Conservation (phyloP, 2,329 filamentous ascomycete genomes). For the Paraphaeosphaeria sporulosa region DNA sequence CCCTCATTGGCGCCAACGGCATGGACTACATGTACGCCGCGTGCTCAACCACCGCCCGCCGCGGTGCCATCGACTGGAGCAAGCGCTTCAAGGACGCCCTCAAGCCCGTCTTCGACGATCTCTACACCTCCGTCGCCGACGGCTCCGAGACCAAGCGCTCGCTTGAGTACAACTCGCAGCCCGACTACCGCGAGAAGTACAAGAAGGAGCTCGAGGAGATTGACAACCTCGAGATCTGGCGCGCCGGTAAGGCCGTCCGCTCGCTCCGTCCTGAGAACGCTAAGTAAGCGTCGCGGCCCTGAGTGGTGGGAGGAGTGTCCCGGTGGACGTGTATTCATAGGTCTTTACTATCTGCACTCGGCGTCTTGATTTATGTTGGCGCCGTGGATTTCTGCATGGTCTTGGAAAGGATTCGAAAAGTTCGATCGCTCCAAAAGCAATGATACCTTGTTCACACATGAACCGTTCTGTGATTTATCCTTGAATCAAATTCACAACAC, state of each 20-base stretch:
- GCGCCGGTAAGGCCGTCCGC: constrained; percentile 95
- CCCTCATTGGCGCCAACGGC: constrained; percentile 93
- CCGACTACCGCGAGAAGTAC: constrained; percentile 96
- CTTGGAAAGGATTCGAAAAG: constrained; percentile 11
- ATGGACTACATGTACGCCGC: constrained; percentile 99
- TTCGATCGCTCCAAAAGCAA: constrained; percentile 14
- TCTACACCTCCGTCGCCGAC: constrained; percentile 91
- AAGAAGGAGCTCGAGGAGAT: constrained; percentile 99
- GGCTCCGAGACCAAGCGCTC: constrained; percentile 95
- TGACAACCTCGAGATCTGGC: constrained; percentile 97
- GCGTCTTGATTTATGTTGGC: constrained; percentile 24
- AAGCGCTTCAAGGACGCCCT: constrained; percentile 96
- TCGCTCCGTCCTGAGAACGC: constrained; percentile 50
- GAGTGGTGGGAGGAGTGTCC: constrained; percentile 12
- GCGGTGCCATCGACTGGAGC: constrained; percentile 99
- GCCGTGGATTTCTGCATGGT: constrained; percentile 9
- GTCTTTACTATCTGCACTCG: constrained; percentile 31
- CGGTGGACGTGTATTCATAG: constrained; percentile 34
- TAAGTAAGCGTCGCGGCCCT: constrained; percentile 31
- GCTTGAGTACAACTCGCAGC: constrained; percentile 94
- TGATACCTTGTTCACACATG: constrained; percentile 21
- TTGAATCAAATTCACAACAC: too few species aligned
- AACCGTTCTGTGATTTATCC: neutral
- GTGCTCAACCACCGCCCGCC: constrained; percentile 97
- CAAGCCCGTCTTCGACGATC: constrained; percentile 97